Base-by-base conservation (phyloP, 1,284 basidiomycete species). In the Melampsora americana region DNA sequence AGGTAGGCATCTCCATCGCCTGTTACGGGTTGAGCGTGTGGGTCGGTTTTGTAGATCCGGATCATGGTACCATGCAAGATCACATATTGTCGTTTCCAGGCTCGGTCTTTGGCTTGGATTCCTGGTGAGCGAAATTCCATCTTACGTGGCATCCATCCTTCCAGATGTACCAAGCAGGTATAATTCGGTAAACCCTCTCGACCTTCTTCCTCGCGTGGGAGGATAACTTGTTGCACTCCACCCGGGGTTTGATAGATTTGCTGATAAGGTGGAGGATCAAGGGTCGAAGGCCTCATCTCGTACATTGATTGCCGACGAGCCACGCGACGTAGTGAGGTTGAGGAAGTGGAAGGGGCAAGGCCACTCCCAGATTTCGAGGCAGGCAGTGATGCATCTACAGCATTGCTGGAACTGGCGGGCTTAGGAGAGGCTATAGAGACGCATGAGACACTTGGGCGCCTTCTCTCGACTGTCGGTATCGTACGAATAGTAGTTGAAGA, bases 31-130 rank as follows among this genome's bases (percentile, higher is more conserved):
- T 84, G 82, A 71, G 83, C 84, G 74, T 83, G 82, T 6, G 85
- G 83, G 78, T 86, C 85, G 77, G 88, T 89, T 80, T 89, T 88
- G 86, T 94, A 99, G 74, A 98, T 86, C 78, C 88, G 87, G 81
- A 99, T 89, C 78, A 87, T 86, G 5, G 95, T 99, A 53, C 95
- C 96, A 81, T 97, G 93, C 56, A 99, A 84, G 78, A 96, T 92
- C 82, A 93, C 92, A 80, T 95, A 88, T 77, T 90, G 88, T 69
- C 91, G 86, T 79, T 90, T 88, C 95, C 95, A 99, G 81, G 92
- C 92, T 48, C 96, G 87, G 81, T 97, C 93, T 81, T 87, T 88
- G 20, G 94, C 90, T 82, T 95, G 92, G 2, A 93, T 86, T 11
- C 93, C 92, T 0, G 94, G 92, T 18, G 87, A 85, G 0, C 84